Evolutionary conservation across 2,329 filamentous ascomycete species (phyloP), one percentile per base, ranked within the genome.

Genomic region (Fusarium pseudograminearum): DNA sequence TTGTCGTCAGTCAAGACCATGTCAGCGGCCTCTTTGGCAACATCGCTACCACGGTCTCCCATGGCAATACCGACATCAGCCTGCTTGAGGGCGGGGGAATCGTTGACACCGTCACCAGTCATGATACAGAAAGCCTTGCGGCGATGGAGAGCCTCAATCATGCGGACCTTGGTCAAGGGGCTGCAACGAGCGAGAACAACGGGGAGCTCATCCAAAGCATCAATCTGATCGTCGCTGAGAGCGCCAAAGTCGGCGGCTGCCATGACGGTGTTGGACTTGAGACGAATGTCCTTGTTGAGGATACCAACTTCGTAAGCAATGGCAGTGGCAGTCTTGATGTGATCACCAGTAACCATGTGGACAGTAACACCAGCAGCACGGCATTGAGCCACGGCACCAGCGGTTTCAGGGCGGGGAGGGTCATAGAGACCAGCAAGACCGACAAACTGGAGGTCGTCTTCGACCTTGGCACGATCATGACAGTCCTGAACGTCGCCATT

Each of bases 1-100:
- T 97, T 94, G 78, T 96, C 93, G 76, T 96, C 93, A 0, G 92
- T 94, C 41, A 97, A 83, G 36, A 97, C 92, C 85, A 97, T 96
- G 75, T 97, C 93, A 2, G 92, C 91, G 4, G 93, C 93, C 79
- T 96, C 90, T 74, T 92, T 93, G 66, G 91, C 90, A 12, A 93
- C 90, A 74, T 93, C 91, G 45, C 88, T 91, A 18, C 91, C 91
- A 42, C 89, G 84, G 67, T 88, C 82, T 48, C 90, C 90, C 90
- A 93, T 93, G 67, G 90, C 90, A 70, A 93, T 93, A 73, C 91
- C 91, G 18, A 93, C 90, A 73, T 93, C 90, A 7, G 91, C 89
- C 71, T 89, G 86, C 76, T 91, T 91, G 28, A 93, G 83, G 1
- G 90, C 90, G 1, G 91, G 91, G 16, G 89, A 90, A 77, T 93